Base-by-base conservation (phyloP, 2,329 filamentous ascomycete species). In the Diplodia scrobiculata region DNA sequence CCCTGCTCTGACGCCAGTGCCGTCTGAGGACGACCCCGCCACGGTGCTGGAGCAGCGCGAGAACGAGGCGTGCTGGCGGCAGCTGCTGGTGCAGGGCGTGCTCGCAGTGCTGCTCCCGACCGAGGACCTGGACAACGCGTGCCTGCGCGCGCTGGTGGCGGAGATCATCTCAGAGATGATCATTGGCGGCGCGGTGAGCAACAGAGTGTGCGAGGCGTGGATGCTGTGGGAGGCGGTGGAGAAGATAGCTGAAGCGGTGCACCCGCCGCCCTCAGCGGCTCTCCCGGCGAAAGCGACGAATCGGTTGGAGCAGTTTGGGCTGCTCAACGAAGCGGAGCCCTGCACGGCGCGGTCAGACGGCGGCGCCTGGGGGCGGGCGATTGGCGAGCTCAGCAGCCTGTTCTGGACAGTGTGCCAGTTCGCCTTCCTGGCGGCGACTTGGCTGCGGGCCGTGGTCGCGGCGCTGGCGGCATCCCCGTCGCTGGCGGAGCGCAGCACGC, bases 81-180 rank as follows among this genome's bases (percentile, higher is more conserved):
- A 96, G 74, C 82, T 98, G 66, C 83, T 98, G n/a, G 89, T 93
- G 17, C 88, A 93, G 73, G 91, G 89, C 34, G 84, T 92, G 45
- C 81, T 99, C 68, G 89, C 91, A 27, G 83, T 97, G 63, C 84
- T 99, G 17, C 84, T 99, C 21, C 95, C 95, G 10, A 95, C 92
- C 17, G 94, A 98, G 73, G 94, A 98, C 76, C 82, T 98, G 47
- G 88, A 94, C 73, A 98, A 97, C 76, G 87, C 87, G 64, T 96
- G 91, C 76, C 82, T 98, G 72, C 89, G 91, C 66, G 85, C 91
- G 41, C 82, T 99, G 68, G 89, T 97, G 68, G 87, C 88, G 65
- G 92, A 97, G 78, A 90, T 98, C 70, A 84, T 98, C 68, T 91
- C 92, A 6, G 92, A 97, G 78, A 87, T 96, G 75, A 91, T 98